Evolutionary conservation across 2,329 filamentous ascomycete genomes (phyloP).

Genomic region (Zymoseptoria brevis): DNA sequence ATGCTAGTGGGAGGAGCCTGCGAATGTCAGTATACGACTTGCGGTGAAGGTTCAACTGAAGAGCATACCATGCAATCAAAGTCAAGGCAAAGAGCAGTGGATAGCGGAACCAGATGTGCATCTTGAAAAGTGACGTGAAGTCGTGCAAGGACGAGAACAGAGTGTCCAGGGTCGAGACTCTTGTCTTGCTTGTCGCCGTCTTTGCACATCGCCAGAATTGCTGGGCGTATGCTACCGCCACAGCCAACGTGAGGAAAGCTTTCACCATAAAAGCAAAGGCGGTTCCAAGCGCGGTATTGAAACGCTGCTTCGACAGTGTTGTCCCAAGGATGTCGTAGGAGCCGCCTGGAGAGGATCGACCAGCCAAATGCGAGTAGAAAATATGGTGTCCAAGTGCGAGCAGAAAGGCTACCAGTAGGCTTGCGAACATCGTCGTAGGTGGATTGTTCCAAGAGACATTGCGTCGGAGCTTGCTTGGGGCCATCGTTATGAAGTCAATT

Average conservation of each 20-base stretch:
- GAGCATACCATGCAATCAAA: background rate
- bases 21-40: background rate
- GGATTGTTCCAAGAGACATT: background rate
- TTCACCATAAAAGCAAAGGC: slow-evolving; percentile 17
- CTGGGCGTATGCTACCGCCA: slow-evolving; percentile 12
- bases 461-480: background rate
- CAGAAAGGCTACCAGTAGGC: background rate
- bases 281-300: slow-evolving; percentile 14
- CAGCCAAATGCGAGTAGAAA: slow-evolving; percentile 10
- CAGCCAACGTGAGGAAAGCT: slow-evolving; percentile 7
- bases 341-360: background rate
- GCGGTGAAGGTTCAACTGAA: background rate
- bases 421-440: background rate
- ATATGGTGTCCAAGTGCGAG: slow-evolving; percentile 15
- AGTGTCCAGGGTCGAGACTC: background rate
- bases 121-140: background rate
- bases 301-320: slow-evolving; percentile 8
- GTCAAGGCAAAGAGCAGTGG: background rate
- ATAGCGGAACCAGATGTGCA: background rate
- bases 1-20: slow-evolving; percentile 9
- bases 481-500: background rate
- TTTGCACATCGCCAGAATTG: slow-evolving; percentile 9
- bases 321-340: background rate
- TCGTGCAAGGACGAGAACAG: background rate
- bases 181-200: background rate